Evolutionary conservation across 306 rosid genomes (phyloP), one percentile per base, ranked within the genome.

Genomic region (Bauhinia variegata): DNA sequence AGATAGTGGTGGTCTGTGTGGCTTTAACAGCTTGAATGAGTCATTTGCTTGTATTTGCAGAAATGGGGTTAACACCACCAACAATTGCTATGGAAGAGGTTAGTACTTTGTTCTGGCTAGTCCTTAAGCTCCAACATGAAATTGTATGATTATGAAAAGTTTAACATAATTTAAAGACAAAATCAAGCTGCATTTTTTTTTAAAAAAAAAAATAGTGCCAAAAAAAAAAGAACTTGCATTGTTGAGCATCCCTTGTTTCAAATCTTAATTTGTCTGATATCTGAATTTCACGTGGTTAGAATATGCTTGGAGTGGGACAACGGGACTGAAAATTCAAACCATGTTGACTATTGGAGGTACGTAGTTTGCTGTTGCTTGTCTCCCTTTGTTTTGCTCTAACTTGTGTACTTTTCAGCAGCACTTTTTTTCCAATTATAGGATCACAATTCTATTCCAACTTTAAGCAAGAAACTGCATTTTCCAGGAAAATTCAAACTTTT

Each of bases 1-100:
- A 65, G 67, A 62, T 0, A 75, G 84, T 68, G 81, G 60, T 13
- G 87, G 87, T 1, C n/a, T 79, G 41, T 82, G 87, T 65, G 87
- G 87, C 7, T 82, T 79, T 68, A 44, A 67, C 13, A 64, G 71
- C 49, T 46, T 79, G 60, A 82, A 75, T 42, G 82, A 79, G 65
- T 75, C 84, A 5, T 78, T 82, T 53, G 68, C 84, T 63, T 82
- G 84, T 68, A 6, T 78, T 38, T 82, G 86, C 77, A 68, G 47
- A 32, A 82, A 60, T 44, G 86, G 86, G 18, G 65, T 30, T 15
- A 78, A 74, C 68, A 73, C 78, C 52, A 71, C 76, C 67, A 67
- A 50, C 74, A 75, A 63, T 63, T 82, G 86, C 56, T 23, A 60
- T 46, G 86, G 80, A 39, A 67, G 59, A 82, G 83, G 86, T 82